phyloP scores from a whole-genome alignment of 208 protist genomes.

The Trypanosomatidae sp. region DNA sequence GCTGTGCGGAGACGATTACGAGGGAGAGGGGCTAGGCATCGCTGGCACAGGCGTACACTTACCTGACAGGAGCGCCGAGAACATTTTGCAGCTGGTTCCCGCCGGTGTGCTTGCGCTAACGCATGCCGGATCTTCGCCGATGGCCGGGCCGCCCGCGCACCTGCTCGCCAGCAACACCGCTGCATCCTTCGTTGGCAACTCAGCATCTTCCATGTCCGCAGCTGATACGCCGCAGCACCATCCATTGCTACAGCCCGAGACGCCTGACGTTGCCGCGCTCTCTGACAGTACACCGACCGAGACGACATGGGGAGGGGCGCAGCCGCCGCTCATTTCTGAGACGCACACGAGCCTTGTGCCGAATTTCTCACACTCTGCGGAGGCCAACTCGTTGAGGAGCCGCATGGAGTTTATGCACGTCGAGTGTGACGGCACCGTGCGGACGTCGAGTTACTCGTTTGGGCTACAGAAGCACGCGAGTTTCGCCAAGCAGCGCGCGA shows the following conservation, averaged over 20 bases:
- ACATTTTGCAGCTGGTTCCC: slow-evolving; percentile 39
- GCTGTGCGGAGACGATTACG: slow-evolving; percentile 18
- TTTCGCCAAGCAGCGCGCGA: slow-evolving; percentile 55
- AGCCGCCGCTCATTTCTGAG: slow-evolving; percentile 20
- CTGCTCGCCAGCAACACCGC: slow-evolving; percentile 14
- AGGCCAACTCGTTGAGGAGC: slow-evolving; percentile 41
- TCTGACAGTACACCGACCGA: slow-evolving; percentile 1
- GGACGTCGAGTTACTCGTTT: slow-evolving; percentile 65
- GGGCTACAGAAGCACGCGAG: slow-evolving; percentile 62
- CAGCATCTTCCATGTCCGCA: background rate
- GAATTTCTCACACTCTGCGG: slow-evolving; percentile 37
- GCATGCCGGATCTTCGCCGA: slow-evolving; percentile 17
- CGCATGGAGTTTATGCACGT: slow-evolving; percentile 74
- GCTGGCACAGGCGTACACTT: background rate
- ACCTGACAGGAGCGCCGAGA: slow-evolving; percentile 2
- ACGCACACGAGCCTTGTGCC: slow-evolving; percentile 55
- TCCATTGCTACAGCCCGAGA: background rate
- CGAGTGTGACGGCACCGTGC: slow-evolving; percentile 70
- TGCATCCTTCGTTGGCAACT: background rate
- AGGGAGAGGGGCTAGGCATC: slow-evolving; percentile 8
- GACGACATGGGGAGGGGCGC: slow-evolving; percentile 19
- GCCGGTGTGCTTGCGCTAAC: slow-evolving; percentile 48
- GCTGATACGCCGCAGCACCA: background rate
- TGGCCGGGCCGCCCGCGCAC: background rate
- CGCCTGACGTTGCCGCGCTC: slow-evolving; percentile 10